phyloP scores from a whole-genome alignment of 768 basidiomycete genomes.

The Boletus rubescentipes region DNA sequence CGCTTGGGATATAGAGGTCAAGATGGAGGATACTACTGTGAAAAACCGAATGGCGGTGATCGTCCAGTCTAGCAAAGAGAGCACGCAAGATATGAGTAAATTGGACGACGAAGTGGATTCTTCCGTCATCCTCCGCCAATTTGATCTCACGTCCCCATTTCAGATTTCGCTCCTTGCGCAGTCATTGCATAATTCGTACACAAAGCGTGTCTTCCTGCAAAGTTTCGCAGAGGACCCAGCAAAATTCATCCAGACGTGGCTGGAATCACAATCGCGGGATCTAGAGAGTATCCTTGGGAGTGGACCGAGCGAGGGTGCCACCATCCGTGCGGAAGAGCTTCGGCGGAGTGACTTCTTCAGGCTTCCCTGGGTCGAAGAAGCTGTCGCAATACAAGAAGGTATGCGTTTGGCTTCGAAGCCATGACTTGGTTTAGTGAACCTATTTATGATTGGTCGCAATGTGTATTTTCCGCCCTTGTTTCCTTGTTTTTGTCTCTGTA shows the following conservation, averaged over 20 bases:
- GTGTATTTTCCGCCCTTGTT: neutral
- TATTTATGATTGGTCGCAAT: neutral
- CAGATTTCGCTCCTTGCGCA: slow-evolving; percentile 85
- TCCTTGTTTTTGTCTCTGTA: neutral
- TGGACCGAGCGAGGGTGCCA: slow-evolving; percentile 75
- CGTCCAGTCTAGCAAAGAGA: slow-evolving; percentile 67
- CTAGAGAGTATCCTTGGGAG: slow-evolving; percentile 87
- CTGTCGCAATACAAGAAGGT: slow-evolving; percentile 84
- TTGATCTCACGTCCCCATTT: slow-evolving; percentile 17
- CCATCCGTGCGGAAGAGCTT: slow-evolving; percentile 85
- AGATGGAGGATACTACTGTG: slow-evolving; percentile 73
- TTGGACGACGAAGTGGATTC: slow-evolving; percentile 84
- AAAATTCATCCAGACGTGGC: slow-evolving; percentile 84
- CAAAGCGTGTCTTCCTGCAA: slow-evolving; percentile 83
- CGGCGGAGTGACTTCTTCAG: slow-evolving; percentile 88
- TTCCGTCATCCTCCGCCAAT: neutral
- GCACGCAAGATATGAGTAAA: slow-evolving; percentile 60
- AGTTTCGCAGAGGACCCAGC: slow-evolving; percentile 79
- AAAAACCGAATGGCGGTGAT: slow-evolving; percentile 79
- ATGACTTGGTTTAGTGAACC: slow-evolving; percentile 15
- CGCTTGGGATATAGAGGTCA: slow-evolving; percentile 88
- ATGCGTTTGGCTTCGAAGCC: slow-evolving; percentile 60
- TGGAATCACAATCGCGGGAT: slow-evolving; percentile 90
- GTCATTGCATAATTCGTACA: slow-evolving; percentile 81
- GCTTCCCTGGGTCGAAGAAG: slow-evolving; percentile 89